A percentile compares a stretch with the other conserved stretches of the same genome.
phyloP scores from a whole-genome alignment of 495 filamentous ascomycete genomes.

The Neurospora sp. region DNA sequence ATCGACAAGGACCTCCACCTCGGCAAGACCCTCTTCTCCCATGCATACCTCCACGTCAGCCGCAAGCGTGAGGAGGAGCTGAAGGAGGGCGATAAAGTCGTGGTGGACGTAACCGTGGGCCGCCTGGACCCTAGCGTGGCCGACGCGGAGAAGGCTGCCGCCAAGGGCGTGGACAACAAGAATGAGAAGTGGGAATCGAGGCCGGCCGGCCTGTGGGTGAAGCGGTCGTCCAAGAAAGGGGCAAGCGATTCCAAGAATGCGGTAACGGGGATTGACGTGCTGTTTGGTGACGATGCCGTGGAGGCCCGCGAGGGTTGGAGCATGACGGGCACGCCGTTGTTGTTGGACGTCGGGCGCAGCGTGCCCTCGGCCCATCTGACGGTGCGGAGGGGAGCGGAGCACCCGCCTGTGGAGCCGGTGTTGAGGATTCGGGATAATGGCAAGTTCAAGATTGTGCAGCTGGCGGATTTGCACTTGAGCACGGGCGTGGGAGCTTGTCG shows the following conservation, averaged over 20 bases:
- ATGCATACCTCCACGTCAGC: conserved; percentile 76
- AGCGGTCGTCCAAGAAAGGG: conserved; percentile 62
- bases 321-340: conserved; percentile 56
- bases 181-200: conserved; percentile 74
- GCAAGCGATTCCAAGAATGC: conserved; percentile 68
- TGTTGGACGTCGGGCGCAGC: conserved; percentile 54
- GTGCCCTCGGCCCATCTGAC: conserved; percentile 60
- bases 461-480: conserved; percentile 83
- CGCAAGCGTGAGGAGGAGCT: conserved; percentile 87
- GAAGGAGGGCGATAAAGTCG: conserved; percentile 59
- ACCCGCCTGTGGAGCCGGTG: conserved; percentile 48
- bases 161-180: conserved; percentile 35
- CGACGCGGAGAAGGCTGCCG: conserved; percentile 35
- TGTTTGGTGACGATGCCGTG: conserved; percentile 89
- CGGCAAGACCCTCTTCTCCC: conserved; percentile 56
- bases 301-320: conserved; percentile 80
- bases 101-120: conserved; percentile 75
- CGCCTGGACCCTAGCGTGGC: conserved; percentile 46
- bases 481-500: conserved; percentile 80
- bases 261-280: conserved; percentile 77
- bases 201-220: conserved; percentile 76
- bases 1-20: conserved; percentile 92
- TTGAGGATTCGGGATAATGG: conserved; percentile 75
- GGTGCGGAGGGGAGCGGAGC: conserved; percentile 59
- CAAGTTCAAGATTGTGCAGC: conserved; percentile 95